Percentiles rank a stretch among this genome's conserved stretches.
Conservation (phyloP, 371 early-diverging fungal species). For the Mortierella sp. region DNA sequence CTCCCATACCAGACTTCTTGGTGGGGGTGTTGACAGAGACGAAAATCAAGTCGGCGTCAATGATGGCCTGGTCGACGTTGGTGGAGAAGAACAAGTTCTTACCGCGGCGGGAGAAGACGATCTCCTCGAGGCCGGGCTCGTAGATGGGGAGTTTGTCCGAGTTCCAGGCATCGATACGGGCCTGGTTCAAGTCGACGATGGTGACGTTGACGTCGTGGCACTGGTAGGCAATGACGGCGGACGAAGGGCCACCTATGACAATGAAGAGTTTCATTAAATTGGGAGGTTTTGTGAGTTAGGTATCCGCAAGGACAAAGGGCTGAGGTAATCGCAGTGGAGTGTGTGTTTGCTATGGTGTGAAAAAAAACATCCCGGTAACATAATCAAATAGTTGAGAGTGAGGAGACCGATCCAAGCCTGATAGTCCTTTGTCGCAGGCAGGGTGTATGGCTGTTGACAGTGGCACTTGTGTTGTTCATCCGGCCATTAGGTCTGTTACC, state of each 20-base stretch:
- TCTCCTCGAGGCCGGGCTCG: constrained; percentile 91
- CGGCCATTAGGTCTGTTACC: background rate
- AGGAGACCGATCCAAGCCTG: background rate
- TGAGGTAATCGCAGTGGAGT: background rate
- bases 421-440: background rate
- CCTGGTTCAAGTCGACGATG: constrained; percentile 85
- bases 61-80: constrained; percentile 74
- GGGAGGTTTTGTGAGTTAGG: background rate
- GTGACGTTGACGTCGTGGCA: constrained; percentile 92
- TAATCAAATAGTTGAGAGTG: background rate
- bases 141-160: constrained; percentile 89
- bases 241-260: constrained; percentile 82
- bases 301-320: background rate
- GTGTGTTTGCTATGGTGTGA: background rate
- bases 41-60: constrained; percentile 88
- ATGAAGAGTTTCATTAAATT: background rate
- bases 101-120: constrained; percentile 80
- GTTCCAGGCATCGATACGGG: constrained; percentile 92
- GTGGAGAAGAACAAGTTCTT: constrained; percentile 91
- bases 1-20: constrained; percentile 84
- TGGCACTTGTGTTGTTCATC: background rate
- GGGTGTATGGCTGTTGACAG: background rate
- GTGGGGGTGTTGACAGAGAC: constrained; percentile 94
- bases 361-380: background rate
- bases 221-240: constrained; percentile 70